Conservation (phyloP, 2,329 filamentous ascomycete genomes). For the Cladophialophora yegresii region DNA sequence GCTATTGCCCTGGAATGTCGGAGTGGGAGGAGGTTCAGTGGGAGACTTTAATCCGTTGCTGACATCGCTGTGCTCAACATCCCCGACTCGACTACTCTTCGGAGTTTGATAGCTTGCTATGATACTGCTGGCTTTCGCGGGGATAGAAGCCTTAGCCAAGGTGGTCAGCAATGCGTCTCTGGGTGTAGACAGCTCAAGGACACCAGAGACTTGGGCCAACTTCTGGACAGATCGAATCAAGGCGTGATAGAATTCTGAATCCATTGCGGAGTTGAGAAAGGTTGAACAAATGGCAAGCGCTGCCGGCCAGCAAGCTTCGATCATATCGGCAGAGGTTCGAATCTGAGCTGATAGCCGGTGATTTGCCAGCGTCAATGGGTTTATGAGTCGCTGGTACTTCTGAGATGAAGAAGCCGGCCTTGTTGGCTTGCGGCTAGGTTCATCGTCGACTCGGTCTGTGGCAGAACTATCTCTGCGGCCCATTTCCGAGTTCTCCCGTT, state of each 20-base stretch:
- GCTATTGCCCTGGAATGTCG: slow-evolving; percentile 46
- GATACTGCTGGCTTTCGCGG: slow-evolving; percentile 61
- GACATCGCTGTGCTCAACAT: slow-evolving; percentile 13
- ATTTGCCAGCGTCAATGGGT: slow-evolving; percentile 74
- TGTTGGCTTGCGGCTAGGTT: slow-evolving; percentile 14
- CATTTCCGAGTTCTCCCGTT: slow-evolving; percentile 27
- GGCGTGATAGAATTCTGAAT: slow-evolving; percentile 90
- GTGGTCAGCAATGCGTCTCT: slow-evolving; percentile 94
- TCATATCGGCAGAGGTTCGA: slow-evolving; percentile 74
- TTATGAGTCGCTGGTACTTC: slow-evolving; percentile 77
- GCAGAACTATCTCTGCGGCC: slow-evolving; percentile 26
- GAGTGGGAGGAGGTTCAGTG: slow-evolving; percentile 24
- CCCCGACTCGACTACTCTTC: slow-evolving; percentile 8
- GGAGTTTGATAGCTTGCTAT: slow-evolving; percentile 26
- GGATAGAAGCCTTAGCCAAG: slow-evolving; percentile 87
- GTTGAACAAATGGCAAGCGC: slow-evolving; percentile 93
- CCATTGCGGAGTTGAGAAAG: slow-evolving; percentile 86
- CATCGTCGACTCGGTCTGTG: slow-evolving; percentile 35
- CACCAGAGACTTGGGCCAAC: slow-evolving; percentile 88
- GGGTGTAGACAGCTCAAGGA: slow-evolving; percentile 80
- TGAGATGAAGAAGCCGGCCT: slow-evolving; percentile 24
- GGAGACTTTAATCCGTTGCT: slow-evolving; percentile 22
- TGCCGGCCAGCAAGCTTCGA: slow-evolving; percentile 93
- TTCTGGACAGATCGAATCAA: slow-evolving; percentile 92
- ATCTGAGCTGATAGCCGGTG: slow-evolving; percentile 73